A percentile compares a stretch with the other conserved stretches of the same genome.
Conservation (phyloP, 73 alveolate genomes). For the Durusdinium trenchii region DNA sequence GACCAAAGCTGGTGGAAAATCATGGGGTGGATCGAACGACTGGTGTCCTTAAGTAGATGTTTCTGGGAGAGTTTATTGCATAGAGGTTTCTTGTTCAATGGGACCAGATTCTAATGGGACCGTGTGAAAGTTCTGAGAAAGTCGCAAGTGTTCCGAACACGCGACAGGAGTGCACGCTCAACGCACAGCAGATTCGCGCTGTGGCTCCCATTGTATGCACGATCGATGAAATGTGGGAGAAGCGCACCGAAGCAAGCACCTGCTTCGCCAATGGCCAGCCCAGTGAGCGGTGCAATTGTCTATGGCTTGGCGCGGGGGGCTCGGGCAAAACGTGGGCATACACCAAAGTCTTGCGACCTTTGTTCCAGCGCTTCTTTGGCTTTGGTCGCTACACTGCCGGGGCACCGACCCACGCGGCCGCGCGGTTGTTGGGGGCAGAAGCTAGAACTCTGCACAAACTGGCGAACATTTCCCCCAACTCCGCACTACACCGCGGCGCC, state of each 20-base stretch:
- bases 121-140: too few relatives aligned
- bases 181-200: constrained; percentile 29
- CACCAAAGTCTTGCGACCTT: constrained; percentile 36
- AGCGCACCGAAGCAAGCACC: not conserved
- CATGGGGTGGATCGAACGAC: too few relatives aligned
- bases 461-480: not conserved
- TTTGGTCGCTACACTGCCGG: not conserved
- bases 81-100: too few relatives aligned
- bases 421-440: not conserved
- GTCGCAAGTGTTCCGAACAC: too few relatives aligned
- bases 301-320: constrained; percentile 68
- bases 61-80: too few relatives aligned
- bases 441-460: constrained; percentile 24
- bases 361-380: constrained; percentile 38
- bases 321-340: constrained; percentile 46
- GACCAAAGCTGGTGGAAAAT: too few relatives aligned
- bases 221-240: constrained; percentile 16
- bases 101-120: too few relatives aligned
- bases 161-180: constrained; percentile 40
- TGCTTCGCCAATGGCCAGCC: not conserved
- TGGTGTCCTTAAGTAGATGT: too few relatives aligned
- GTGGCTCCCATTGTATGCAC: constrained; percentile 5
- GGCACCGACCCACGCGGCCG: constrained; percentile 63
- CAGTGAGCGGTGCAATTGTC: not conserved
- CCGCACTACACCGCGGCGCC: constrained; percentile 1